Evolutionary conservation across 805 yeast species (phyloP), one percentile per base, ranked within the genome.

Genomic region (Yarrowia hollandica): DNA sequence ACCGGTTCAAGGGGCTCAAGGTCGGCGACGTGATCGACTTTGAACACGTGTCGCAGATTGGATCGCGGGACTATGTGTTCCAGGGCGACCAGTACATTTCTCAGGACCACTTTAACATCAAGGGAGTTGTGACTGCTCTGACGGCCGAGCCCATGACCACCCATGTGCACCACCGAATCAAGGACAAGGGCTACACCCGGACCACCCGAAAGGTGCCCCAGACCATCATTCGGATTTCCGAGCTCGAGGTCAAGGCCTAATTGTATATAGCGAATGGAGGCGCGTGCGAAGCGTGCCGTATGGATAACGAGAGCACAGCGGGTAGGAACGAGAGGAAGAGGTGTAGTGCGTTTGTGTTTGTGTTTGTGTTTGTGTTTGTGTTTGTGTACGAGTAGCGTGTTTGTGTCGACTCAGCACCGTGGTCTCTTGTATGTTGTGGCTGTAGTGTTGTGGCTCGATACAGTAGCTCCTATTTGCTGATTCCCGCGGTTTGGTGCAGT

Each of bases 21-120:
- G 84, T 92, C 4, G 99, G 99, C 16, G 97, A 91, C 71, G 77
- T 77, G n/a, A 75, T 94, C 55, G 74, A 78, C 48, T 79, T 94
- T 69, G 82, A 81, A 62, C 85, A 90, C 66, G 90, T 92, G 31
- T 81, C 85, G 14, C 84, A 90, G 10, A 72, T 94, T 25, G 99
- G 99, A 2, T 84, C 95, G 8, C 84, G 96, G 50, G 86, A 89
- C 69, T 87, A 81, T 74, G 90, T 90, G 11, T 79, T 81, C 60
- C 77, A 80, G 56, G 84, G 82, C 48, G 73, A 76, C 52, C 79
- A 82, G 18, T 65, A 70, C 38, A 75, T 86, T 52, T 82, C 82
- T 63, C 77, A 82, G 12, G 64, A 74, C 1, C 70, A 84, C 4
- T 85, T 79, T 69, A 73, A 81, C 3, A 76, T 91, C 64, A 83